Evolutionary conservation across 352 stramenopile genomes (phyloP), one percentile per base, ranked within the genome.

Genomic region (Pythium periplocum): DNA sequence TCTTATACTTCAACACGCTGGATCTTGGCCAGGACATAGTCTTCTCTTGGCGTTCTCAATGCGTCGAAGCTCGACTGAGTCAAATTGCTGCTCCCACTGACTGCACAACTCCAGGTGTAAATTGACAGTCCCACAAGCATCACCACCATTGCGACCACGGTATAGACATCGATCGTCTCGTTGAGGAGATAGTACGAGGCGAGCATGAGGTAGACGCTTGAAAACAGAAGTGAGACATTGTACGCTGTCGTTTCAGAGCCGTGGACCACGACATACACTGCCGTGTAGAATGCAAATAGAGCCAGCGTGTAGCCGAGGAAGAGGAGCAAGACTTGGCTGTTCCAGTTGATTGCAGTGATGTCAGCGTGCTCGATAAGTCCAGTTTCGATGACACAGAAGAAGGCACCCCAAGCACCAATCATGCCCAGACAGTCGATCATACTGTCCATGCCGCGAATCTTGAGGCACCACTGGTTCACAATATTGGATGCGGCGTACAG

Each of bases 401-500:
- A 42, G 0, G 69, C 38, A 2, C 51, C 62, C 55, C 66, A 77
- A 6, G 49, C 48, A 11, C 61, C 71, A 9, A 80, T 59, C 34
- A 67, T 68, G 10, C 60, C 60, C 6, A 77, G 51, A 12, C 51
- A 64, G 41, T 79, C 67, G 47, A 83, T 54, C 1, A 49, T 51
- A 3, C 48, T 44, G 7, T 75, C 59, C 6, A 66, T 11, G 10
- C 56, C 57, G 4, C 53, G 46, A 8, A 53, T 47, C 10, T 66
- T 64, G 30, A 75, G 46, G 40, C 61, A 78, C 57, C 66, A 66
- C 51, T 78, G 66, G 45, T 69, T 73, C 41, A 62, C 59, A 12
- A 80, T 51, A 30, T 67, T 79, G 17, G 69, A 77, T 2, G 60
- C 60, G 2, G 59, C 69, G 47, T 75, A 77, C 31, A 79, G 50